These are phyloP conservation scores for Leucaena leucocephala DNA, from an alignment of 306 rosid genomes.

Conservation along the genomic window DNA sequence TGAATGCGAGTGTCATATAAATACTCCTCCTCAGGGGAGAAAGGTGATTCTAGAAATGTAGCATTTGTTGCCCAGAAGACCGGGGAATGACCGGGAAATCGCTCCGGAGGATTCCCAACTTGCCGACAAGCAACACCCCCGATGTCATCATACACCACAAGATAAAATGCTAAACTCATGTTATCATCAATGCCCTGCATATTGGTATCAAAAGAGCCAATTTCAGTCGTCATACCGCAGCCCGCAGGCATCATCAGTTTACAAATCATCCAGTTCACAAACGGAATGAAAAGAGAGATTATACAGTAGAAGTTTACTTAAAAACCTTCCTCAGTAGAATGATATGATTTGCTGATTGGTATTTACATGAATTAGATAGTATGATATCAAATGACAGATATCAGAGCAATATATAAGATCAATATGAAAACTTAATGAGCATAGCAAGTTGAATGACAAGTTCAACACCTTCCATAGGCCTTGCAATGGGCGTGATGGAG, in stretches of 20 bases:
- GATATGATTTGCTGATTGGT: constrained; percentile 1
- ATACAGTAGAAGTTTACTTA: constrained; percentile 15
- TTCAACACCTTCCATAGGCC: constrained; percentile 92
- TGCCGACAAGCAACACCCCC: constrained; percentile 87
- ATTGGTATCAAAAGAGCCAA: constrained; percentile 34
- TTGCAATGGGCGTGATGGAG: constrained; percentile 81
- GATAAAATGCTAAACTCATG: constrained; percentile 75
- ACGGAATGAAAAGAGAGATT: constrained; percentile 26
- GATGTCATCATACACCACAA: constrained; percentile 80
- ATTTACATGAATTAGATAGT: not conserved
- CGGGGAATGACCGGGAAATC: constrained; percentile 43
- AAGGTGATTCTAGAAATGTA: constrained; percentile 66
- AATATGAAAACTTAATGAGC: constrained; percentile 32
- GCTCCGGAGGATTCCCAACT: constrained; percentile 63
- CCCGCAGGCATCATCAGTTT: constrained; percentile 36
- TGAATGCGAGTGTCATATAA: constrained; percentile 68
- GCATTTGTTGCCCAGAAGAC: constrained; percentile 77
- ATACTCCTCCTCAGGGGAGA: constrained; percentile 67
- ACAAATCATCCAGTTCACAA: constrained; percentile 27
- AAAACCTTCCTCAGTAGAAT: constrained; percentile 18
- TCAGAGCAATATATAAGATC: not conserved
- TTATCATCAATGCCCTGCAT: constrained; percentile 89
- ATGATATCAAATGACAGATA: constrained; percentile 20
- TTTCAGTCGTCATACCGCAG: constrained; percentile 40
- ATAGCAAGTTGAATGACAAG: constrained; percentile 36